These are phyloP conservation scores for Mycosphaerella sp. DNA, from an alignment of 2,329 filamentous ascomycete species.

Conservation along the genomic window DNA sequence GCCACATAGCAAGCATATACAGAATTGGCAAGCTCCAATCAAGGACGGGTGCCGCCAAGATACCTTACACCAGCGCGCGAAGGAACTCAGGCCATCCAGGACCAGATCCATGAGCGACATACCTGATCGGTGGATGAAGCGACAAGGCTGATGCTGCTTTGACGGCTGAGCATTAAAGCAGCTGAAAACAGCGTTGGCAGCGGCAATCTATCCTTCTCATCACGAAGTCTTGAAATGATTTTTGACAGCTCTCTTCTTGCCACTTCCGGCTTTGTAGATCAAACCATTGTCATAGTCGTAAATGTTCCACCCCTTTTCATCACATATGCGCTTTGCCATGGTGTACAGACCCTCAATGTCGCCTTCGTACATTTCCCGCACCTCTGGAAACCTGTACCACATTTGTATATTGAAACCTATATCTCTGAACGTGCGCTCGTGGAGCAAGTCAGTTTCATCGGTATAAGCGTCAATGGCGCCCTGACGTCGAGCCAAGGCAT, in stretches of 20 bases:
- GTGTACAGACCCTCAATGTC: conserved; percentile 20
- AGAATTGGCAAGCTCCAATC: no score
- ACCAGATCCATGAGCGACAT: no score
- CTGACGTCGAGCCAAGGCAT: conserved; percentile 1
- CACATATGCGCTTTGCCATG: conserved; percentile 28
- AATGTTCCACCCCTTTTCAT: conserved; percentile 28
- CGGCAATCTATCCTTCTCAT: not conserved
- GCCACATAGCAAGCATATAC: no score
- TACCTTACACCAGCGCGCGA: no score
- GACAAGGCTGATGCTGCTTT: not conserved
- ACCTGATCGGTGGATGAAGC: no score
- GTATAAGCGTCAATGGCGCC: not conserved
- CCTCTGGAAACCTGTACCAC: conserved; percentile 23
- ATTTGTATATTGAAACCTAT: conserved; percentile 13
- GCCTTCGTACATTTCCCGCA: conserved; percentile 27
- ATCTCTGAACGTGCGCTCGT: not conserved
- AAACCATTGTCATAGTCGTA: conserved; percentile 22
- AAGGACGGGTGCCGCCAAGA: no score
- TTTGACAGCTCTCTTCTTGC: conserved; percentile 5
- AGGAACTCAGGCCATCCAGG: no score
- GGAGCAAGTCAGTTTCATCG: conserved; percentile 12
- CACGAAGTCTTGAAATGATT: not conserved
- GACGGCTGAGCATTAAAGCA: not conserved
- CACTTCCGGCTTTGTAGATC: conserved; percentile 23
- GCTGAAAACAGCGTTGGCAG: not conserved